phyloP scores from a whole-genome alignment of 495 filamentous ascomycete species.

The Symbiotaphrina buchneri region DNA sequence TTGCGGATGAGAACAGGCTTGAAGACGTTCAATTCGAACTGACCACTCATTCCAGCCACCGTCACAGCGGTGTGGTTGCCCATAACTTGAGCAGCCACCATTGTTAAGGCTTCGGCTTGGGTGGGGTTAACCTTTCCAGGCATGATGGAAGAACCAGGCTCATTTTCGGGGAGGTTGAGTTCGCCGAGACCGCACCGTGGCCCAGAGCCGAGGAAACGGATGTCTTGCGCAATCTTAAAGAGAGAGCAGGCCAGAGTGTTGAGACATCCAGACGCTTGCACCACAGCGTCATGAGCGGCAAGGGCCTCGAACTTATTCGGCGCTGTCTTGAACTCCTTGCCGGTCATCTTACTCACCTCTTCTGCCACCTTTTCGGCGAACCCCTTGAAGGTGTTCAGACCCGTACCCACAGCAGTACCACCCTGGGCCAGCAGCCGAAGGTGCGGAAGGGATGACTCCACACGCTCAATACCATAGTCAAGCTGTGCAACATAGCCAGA shows the following conservation, averaged over 20 bases:
- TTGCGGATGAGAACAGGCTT: constrained; percentile 93
- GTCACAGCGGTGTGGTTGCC: constrained; percentile 87
- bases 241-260: constrained; percentile 86
- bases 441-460: constrained; percentile 62
- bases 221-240: constrained; percentile 97
- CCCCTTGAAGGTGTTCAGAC: constrained; percentile 90
- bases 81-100: constrained; percentile 95
- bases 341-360: constrained; percentile 80
- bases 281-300: constrained; percentile 90
- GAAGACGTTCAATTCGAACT: constrained; percentile 98
- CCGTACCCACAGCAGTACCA: constrained; percentile 91
- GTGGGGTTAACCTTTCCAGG: constrained; percentile 98
- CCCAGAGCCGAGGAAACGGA: constrained; percentile 88
- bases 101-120: constrained; percentile 92
- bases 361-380: constrained; percentile 82
- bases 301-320: constrained; percentile 98
- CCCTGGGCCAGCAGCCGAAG: constrained; percentile 80
- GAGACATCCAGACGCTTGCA: constrained; percentile 78
- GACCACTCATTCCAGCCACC: constrained; percentile 86
- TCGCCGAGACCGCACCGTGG: constrained; percentile 92
- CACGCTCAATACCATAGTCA: constrained; percentile 69
- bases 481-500: constrained; percentile 93
- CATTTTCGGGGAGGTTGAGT: constrained; percentile 84
- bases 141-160: constrained; percentile 95
- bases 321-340: constrained; percentile 81